phyloP scores from a whole-genome alignment of 805 yeast species.

The Saccharomyces eubayanus region DNA sequence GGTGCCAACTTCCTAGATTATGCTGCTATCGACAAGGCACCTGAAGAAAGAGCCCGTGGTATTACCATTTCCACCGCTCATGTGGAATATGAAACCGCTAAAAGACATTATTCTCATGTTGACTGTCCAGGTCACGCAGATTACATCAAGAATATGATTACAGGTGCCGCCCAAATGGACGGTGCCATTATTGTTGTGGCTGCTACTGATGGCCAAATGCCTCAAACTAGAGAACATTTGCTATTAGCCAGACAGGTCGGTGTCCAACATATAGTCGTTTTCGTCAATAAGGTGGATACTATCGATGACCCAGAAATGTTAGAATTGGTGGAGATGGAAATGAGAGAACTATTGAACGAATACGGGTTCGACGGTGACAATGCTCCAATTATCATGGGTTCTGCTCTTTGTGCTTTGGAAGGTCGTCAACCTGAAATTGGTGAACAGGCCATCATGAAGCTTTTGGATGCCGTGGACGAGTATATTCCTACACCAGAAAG shows the following conservation, averaged over 20 bases:
- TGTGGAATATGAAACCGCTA: slow-evolving; percentile 91
- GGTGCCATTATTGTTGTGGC: slow-evolving; percentile 99
- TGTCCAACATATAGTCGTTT: slow-evolving; percentile 94
- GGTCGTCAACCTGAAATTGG: slow-evolving; percentile 86
- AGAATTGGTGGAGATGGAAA: slow-evolving; percentile 99
- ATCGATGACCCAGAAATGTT: slow-evolving; percentile 98
- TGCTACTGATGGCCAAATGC: slow-evolving; percentile 99
- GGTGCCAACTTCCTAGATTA: slow-evolving; percentile 93
- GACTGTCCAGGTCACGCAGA: slow-evolving; percentile 99
- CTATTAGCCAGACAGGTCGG: slow-evolving; percentile 98
- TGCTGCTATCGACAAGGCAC: slow-evolving; percentile 90
- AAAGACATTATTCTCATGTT: slow-evolving; percentile 94
- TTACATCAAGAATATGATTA: slow-evolving; percentile 97
- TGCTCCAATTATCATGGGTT: slow-evolving; percentile 97
- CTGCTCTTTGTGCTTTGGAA: slow-evolving; percentile 95
- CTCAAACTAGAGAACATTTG: slow-evolving; percentile 98
- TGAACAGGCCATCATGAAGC: slow-evolving; percentile 67
- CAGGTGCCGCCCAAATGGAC: slow-evolving; percentile 99
- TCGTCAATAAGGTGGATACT: slow-evolving; percentile 96
- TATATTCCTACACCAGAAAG: slow-evolving; percentile 94
- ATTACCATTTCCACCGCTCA: slow-evolving; percentile 97
- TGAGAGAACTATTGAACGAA: slow-evolving; percentile 87
- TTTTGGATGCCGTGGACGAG: slow-evolving; percentile 88
- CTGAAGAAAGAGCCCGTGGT: slow-evolving; percentile 99
- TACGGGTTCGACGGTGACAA: slow-evolving; percentile 98